phyloP scores from a whole-genome alignment of 495 filamentous ascomycete genomes.

The Aspergillus asperescens region DNA sequence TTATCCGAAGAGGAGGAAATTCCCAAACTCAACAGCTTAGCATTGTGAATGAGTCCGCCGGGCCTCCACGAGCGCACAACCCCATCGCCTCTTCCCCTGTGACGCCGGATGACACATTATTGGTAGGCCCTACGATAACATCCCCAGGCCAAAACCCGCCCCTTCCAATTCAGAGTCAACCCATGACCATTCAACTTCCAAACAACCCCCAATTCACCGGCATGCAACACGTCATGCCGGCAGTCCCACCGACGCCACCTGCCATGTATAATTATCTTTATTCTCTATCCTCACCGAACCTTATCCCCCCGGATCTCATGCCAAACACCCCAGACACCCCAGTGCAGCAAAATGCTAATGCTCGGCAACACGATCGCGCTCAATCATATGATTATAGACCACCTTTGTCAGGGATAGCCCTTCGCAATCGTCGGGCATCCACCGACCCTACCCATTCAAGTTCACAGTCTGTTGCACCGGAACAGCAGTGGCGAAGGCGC shows the following conservation, averaged over 20 bases:
- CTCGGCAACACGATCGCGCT: conserved; percentile 11
- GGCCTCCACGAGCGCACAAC: neutral
- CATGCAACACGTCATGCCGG: conserved; percentile 16
- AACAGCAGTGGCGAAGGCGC: conserved; percentile 40
- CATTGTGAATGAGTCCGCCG: conserved; percentile 1
- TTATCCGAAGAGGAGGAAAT: conserved; percentile 10
- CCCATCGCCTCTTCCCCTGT: neutral
- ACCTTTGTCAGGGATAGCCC: conserved; percentile 4
- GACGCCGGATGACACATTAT: conserved; percentile 15
- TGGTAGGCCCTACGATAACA: conserved; percentile 16
- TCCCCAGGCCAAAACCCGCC: neutral
- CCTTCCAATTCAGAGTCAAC: neutral
- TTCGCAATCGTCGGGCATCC: conserved; percentile 32
- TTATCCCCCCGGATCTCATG: conserved; percentile 20
- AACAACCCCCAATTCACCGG: conserved; percentile 1
- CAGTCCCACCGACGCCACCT: conserved; percentile 14
- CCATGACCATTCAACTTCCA: neutral
- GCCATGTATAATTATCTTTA: conserved; percentile 30
- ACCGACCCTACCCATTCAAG: conserved; percentile 34
- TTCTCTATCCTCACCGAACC: conserved; percentile 39
- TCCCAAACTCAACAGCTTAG: neutral
- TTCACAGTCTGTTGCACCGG: conserved; percentile 28
- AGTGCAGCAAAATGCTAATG: neutral
- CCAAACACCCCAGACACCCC: neutral
- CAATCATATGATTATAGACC: conserved; percentile 19